A percentile compares a stretch with the other conserved stretches of the same genome.
Conservation (phyloP, 2,329 filamentous ascomycete species). For the Myriosclerotinia curreyana region DNA sequence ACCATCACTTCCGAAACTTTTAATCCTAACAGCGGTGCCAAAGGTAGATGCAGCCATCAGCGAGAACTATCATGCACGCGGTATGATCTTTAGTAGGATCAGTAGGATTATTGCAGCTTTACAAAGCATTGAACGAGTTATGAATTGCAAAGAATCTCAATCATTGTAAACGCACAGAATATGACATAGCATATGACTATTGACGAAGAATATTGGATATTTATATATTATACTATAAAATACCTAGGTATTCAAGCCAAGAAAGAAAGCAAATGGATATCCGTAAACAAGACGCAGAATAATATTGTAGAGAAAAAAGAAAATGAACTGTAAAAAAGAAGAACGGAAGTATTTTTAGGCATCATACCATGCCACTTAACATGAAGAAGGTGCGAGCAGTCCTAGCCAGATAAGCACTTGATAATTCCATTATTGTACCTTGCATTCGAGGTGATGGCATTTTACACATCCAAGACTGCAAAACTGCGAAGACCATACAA, state of each 20-base stretch:
- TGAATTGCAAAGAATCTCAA: background rate
- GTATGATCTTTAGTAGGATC: constrained; percentile 68
- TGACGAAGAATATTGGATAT: no score
- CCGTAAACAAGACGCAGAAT: background rate
- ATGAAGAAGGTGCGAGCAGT: background rate
- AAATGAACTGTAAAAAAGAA: background rate
- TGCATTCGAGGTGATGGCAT: background rate
- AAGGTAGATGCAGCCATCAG: constrained; percentile 76
- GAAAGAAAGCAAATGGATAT: background rate
- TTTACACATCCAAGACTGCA: background rate
- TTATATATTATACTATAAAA: no score
- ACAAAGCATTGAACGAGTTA: background rate
- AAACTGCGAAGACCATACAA: background rate
- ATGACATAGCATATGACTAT: background rate
- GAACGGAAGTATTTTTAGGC: background rate
- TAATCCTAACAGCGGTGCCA: no score
- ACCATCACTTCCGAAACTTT: no score
- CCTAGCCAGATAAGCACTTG: background rate
- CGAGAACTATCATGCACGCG: constrained; percentile 77
- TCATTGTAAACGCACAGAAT: background rate
- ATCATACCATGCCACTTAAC: background rate
- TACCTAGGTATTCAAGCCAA: background rate
- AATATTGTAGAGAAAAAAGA: background rate
- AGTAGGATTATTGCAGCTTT: constrained; percentile 44
- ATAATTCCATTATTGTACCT: background rate